These are phyloP conservation scores for Pythium guiyangense DNA, from an alignment of 352 stramenopile species.

Conservation along the genomic window DNA sequence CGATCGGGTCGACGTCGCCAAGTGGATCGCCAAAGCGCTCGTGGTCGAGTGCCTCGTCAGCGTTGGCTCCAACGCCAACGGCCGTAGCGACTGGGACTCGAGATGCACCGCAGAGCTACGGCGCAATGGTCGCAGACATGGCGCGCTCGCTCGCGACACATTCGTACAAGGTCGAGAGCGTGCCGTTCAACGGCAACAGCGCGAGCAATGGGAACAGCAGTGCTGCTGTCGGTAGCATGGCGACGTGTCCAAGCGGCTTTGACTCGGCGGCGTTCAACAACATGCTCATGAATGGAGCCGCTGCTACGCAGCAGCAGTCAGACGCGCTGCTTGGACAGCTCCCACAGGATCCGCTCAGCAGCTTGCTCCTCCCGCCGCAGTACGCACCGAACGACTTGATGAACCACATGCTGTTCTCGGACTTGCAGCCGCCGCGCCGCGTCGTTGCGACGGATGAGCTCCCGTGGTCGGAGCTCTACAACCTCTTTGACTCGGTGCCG, in stretches of 20 bases:
- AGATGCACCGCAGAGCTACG: background rate
- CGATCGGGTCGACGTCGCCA: slow-evolving; percentile 26
- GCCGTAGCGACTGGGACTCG: background rate
- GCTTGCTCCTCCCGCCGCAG: slow-evolving; percentile 15
- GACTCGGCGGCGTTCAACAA: slow-evolving; percentile 5
- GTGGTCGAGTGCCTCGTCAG: background rate
- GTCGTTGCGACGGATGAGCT: slow-evolving; percentile 71
- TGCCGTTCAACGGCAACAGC: background rate
- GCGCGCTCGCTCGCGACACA: background rate
- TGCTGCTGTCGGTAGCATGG: too few relatives aligned
- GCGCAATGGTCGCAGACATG: background rate
- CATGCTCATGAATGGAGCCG: slow-evolving; percentile 21
- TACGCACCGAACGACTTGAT: slow-evolving; percentile 38
- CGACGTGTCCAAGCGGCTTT: slow-evolving; percentile 20
- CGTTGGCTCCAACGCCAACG: background rate
- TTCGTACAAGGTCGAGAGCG: background rate
- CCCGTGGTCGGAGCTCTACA: slow-evolving; percentile 80
- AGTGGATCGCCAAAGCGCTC: slow-evolving; percentile 33
- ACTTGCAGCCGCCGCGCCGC: slow-evolving; percentile 44
- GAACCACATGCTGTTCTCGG: slow-evolving; percentile 62
- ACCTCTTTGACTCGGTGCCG: slow-evolving; percentile 59
- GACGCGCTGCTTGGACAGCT: background rate
- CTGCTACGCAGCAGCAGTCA: slow-evolving; percentile 15
- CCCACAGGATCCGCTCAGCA: slow-evolving; percentile 8
- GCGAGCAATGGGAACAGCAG: background rate